A percentile compares a stretch with the other conserved stretches of the same genome.
phyloP scores from a whole-genome alignment of 2,329 filamentous ascomycete species.

The Colletotrichum cereale region DNA sequence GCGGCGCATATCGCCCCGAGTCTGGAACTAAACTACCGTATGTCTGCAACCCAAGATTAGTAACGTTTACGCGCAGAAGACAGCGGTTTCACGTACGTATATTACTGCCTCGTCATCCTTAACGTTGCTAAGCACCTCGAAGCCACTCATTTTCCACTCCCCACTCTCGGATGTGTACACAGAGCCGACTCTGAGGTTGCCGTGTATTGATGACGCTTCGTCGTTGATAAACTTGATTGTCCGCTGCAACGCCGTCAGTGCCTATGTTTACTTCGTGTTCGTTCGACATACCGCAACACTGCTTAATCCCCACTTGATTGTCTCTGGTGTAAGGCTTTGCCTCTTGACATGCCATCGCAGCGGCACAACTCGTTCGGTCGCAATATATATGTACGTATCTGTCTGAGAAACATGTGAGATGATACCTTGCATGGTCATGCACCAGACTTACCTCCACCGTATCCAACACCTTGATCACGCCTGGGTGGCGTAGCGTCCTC shows the following conservation, averaged over 20 bases:
- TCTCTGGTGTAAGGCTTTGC: conserved; percentile 89
- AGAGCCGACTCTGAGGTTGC: conserved; percentile 85
- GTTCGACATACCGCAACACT: conserved; percentile 76
- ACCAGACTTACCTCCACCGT: conserved; percentile 80
- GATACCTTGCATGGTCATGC: conserved; percentile 39
- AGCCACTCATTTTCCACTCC: conserved; percentile 96
- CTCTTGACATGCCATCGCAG: conserved; percentile 91
- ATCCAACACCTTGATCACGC: conserved; percentile 93
- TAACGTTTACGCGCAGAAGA: not conserved
- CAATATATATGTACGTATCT: conserved; percentile 95
- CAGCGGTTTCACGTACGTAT: conserved; percentile 59
- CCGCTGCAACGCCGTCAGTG: conserved; percentile 63
- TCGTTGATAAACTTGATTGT: conserved; percentile 97
- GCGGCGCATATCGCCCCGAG: conserved; percentile 84
- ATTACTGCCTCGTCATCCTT: conserved; percentile 96
- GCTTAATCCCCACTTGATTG: conserved; percentile 95
- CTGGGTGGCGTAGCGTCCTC: conserved; percentile 91
- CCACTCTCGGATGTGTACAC: conserved; percentile 96
- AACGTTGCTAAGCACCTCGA: conserved; percentile 92
- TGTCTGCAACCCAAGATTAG: conserved; percentile 63
- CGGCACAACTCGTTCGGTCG: conserved; percentile 89
- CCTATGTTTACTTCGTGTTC: not conserved
- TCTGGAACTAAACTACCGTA: conserved; percentile 92
- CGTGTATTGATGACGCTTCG: conserved; percentile 92
- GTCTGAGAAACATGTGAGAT: conserved; percentile 67